phyloP scores from a whole-genome alignment of 2,329 filamentous ascomycete species.

The Fulvia fulva region DNA sequence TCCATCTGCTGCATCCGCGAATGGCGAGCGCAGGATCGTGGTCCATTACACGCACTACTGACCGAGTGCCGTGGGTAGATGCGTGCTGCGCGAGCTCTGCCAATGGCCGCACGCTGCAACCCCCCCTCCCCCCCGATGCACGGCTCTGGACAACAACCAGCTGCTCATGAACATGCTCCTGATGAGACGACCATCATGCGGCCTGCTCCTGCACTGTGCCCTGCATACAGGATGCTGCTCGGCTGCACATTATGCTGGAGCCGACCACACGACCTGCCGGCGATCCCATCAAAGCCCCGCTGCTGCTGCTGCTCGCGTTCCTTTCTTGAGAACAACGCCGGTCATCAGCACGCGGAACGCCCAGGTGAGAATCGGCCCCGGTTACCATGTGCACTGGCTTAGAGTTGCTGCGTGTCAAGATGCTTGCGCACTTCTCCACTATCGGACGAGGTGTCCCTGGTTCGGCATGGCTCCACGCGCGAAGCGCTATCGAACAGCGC shows the following conservation, averaged over 20 bases:
- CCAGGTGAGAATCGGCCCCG: background rate
- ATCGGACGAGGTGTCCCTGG: background rate
- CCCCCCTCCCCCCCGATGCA: background rate
- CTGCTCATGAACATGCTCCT: background rate
- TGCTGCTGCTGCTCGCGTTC: background rate
- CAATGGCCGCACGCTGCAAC: constrained; percentile 1
- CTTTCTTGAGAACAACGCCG: background rate
- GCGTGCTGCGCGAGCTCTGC: background rate
- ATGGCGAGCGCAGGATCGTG: background rate
- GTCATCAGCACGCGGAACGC: background rate
- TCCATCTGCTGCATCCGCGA: background rate
- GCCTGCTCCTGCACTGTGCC: background rate
- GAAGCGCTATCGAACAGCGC: background rate
- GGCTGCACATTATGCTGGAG: background rate
- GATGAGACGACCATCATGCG: background rate
- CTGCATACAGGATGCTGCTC: background rate
- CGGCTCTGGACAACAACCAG: background rate
- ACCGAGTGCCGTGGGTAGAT: background rate
- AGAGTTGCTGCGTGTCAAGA: constrained; percentile 5
- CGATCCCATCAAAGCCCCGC: background rate
- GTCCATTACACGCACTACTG: background rate
- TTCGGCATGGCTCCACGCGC: background rate
- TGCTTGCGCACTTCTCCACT: constrained; percentile 5
- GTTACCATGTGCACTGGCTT: background rate
- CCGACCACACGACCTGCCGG: constrained; percentile 3